Conservation (phyloP, 495 filamentous ascomycete genomes). For the Neurospora sublineolata region DNA sequence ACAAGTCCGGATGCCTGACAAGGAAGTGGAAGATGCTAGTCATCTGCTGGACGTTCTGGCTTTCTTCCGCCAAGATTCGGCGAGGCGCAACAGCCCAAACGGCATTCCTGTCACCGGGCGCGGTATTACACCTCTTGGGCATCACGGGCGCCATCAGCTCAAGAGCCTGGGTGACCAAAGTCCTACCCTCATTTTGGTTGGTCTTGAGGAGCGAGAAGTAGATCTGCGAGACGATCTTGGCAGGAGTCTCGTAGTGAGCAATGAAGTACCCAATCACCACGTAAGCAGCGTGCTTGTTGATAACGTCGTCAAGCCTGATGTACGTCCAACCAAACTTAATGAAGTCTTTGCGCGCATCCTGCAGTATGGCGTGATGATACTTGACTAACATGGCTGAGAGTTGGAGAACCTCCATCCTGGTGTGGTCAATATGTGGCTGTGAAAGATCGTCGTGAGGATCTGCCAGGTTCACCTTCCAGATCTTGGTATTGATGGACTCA, state of each 20-base stretch:
- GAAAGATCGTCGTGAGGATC: constrained; percentile 77
- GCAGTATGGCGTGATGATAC: constrained; percentile 71
- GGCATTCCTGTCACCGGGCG: constrained; percentile 36
- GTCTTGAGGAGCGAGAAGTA: constrained; percentile 84
- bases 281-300: constrained; percentile 98
- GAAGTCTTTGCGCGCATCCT: constrained; percentile 91
- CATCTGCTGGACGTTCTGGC: constrained; percentile 91
- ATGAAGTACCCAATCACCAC: constrained; percentile 97
- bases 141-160: constrained; percentile 90
- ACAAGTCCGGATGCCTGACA: constrained; percentile 81
- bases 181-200: constrained; percentile 86
- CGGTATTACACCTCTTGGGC: constrained; percentile 52
- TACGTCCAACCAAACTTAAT: constrained; percentile 99
- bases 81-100: constrained; percentile 87
- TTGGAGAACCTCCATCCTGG: constrained; percentile 89
- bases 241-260: constrained; percentile 87
- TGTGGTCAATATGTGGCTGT: constrained; percentile 86
- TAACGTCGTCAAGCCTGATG: constrained; percentile 91
- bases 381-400: constrained; percentile 90
- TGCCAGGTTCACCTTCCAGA: constrained; percentile 81
- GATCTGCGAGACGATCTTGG: constrained; percentile 90
- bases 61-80: constrained; percentile 86
- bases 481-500: constrained; percentile 80
- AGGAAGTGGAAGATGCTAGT: constrained; percentile 96
- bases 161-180: constrained; percentile 84